phyloP scores from a whole-genome alignment of 805 yeast species.

The Ogataea salicorniae region DNA sequence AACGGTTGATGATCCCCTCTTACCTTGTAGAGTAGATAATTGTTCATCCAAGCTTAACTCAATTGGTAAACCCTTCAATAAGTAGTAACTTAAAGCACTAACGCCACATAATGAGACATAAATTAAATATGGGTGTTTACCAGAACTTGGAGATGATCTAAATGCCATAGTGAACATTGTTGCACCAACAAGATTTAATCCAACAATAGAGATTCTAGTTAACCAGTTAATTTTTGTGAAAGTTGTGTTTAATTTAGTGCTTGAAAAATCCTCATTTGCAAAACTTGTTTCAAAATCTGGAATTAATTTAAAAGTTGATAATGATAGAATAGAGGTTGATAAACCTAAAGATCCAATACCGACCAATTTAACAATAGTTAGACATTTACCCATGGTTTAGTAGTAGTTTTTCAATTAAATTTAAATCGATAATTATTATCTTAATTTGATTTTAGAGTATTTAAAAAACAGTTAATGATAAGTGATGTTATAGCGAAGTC shows the following conservation, averaged over 20 bases:
- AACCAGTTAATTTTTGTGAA: conserved; percentile 12
- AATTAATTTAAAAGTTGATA: conserved; percentile 15
- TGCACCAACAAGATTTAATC: conserved; percentile 45
- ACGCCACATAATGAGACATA: conserved; percentile 59
- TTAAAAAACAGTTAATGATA: not conserved
- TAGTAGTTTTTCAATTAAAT: not conserved
- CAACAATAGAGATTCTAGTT: conserved; percentile 24
- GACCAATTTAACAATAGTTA: conserved; percentile 52
- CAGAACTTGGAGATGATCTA: conserved; percentile 46
- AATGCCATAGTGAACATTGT: conserved; percentile 52
- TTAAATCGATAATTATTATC: not conserved
- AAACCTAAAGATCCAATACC: conserved; percentile 70
- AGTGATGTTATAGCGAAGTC: too few relatives aligned
- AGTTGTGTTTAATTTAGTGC: conserved; percentile 2
- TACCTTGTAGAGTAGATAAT: too few relatives aligned
- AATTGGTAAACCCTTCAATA: conserved; percentile 19
- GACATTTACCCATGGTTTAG: conserved; percentile 46
- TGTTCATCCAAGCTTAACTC: conserved; percentile 12
- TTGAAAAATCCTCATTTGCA: not conserved
- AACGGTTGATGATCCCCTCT: too few relatives aligned
- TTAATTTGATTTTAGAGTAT: not conserved
- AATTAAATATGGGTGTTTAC: conserved; percentile 68
- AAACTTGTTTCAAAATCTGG: conserved; percentile 8
- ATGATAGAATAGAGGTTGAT: conserved; percentile 46
- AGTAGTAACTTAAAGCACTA: conserved; percentile 31